Base-by-base conservation (phyloP, 192 early-diverging fungal genomes). In the Backusella macrospora region DNA sequence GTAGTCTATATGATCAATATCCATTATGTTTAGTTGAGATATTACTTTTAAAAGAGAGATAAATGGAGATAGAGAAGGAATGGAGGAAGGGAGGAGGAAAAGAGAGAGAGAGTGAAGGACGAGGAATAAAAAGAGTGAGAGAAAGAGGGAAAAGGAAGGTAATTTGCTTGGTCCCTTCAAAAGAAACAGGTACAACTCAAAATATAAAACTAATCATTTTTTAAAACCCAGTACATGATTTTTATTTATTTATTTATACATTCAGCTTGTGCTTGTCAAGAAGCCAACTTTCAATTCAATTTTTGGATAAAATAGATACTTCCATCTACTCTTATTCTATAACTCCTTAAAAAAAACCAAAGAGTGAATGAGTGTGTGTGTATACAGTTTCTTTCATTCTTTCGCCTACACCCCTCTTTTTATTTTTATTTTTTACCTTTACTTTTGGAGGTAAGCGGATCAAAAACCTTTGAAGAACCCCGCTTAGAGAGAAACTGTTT, bases 1-100 rank as follows among this genome's bases (percentile, higher is more conserved):
- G 44, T 80, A 80, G 23, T 75, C 78, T 49, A 80, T 74, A 13
- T 55, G 18, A 12, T 67, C 65, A 40, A 74, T 62, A 46, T 75
- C 49, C 66, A 75, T 65, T 44, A 23, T 26, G 18, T 23, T 10
- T 55, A n/a, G n/a, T n/a, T n/a, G n/a, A n/a, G n/a, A n/a, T n/a
- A n/a, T 16, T 47, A 10, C 16, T 47, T 14, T 18, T 21, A 8
- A 52, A 52, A 52, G 8, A 3, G 49, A 52, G 6, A 6, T 0
- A 43, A 43, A 43, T 0, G 5, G 42, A 52, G 49, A 52, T n/a
- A 52, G 8, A 23, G 49, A 8, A 8, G 1, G 49, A 52, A n/a
- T n/a, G n/a, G 18, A 34, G 18, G 21, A n/a, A 9, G 18, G 21
- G 2, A 23, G 21, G 45, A 46, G 18, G 21, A n/a, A 9, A 7